Evolutionary conservation across 305 asterid genomes (phyloP).

Genomic region (Fraxinus baroniana): DNA sequence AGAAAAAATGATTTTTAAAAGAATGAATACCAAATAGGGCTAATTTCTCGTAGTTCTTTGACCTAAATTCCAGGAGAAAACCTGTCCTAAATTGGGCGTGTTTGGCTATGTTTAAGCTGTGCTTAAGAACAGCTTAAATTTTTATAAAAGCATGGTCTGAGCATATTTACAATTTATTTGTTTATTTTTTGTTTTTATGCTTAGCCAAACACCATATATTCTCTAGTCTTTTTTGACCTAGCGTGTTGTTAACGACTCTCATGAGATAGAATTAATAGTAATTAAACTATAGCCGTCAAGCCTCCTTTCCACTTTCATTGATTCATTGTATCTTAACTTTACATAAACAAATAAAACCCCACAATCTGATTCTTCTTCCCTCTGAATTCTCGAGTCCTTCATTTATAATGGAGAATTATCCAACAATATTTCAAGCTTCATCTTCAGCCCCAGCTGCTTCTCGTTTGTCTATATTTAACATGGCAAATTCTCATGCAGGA

Average conservation of each 20-base stretch:
- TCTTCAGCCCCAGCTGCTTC: constrained; percentile 27
- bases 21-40: too few relatives aligned
- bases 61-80: too few relatives aligned
- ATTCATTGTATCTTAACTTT: constrained; percentile 17
- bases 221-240: constrained; percentile 26
- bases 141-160: too few relatives aligned
- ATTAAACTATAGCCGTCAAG: constrained; percentile 27
- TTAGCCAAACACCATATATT: neutral
- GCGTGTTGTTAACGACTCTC: constrained; percentile 46
- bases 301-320: constrained; percentile 40
- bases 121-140: too few relatives aligned
- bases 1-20: too few relatives aligned
- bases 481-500: constrained; percentile 15
- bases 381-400: neutral
- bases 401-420: constrained; percentile 26
- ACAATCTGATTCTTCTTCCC: neutral
- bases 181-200: neutral
- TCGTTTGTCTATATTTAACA: constrained; percentile 22
- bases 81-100: too few relatives aligned
- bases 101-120: too few relatives aligned
- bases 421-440: constrained; percentile 22
- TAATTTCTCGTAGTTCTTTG: too few relatives aligned
- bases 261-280: neutral
- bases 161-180: neutral
- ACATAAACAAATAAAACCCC: constrained; percentile 16